These are phyloP conservation scores for Cyberlindnera bimundalis DNA, from an alignment of 805 yeast species.

Conservation along the genomic window DNA sequence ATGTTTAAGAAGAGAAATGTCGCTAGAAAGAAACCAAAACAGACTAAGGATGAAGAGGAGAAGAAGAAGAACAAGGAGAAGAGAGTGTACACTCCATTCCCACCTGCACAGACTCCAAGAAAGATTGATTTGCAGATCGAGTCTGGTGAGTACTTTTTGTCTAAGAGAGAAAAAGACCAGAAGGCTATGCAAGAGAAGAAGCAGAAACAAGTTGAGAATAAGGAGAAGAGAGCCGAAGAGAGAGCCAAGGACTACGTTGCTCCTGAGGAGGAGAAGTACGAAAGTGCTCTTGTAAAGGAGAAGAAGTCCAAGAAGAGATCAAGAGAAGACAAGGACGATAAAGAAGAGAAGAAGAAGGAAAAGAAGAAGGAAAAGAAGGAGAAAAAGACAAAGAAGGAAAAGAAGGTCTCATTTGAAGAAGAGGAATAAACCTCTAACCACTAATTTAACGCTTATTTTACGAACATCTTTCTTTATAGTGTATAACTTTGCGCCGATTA, in stretches of 20 bases:
- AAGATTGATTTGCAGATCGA: constrained; percentile 96
- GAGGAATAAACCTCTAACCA: not conserved
- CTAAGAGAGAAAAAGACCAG: constrained; percentile 74
- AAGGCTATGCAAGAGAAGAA: constrained; percentile 72
- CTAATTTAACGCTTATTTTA: too few species aligned
- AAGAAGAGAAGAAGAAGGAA: constrained; percentile 28
- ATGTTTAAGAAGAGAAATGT: constrained; percentile 95
- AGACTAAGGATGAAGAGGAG: constrained; percentile 47
- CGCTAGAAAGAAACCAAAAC: constrained; percentile 84
- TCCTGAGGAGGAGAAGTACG: constrained; percentile 70
- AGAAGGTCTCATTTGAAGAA: constrained; percentile 29
- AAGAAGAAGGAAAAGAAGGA: constrained; percentile 28
- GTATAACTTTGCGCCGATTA: too few species aligned
- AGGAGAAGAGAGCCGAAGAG: constrained; percentile 61
- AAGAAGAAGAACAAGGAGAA: constrained; percentile 37
- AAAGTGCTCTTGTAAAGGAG: constrained; percentile 35
- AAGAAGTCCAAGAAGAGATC: constrained; percentile 30
- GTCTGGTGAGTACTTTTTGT: constrained; percentile 96
- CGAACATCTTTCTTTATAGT: too few species aligned
- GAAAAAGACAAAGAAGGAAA: constrained; percentile 30
- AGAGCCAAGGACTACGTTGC: constrained; percentile 79
- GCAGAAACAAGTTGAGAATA: constrained; percentile 70
- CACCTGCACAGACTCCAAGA: constrained; percentile 95
- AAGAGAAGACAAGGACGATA: constrained; percentile 29
- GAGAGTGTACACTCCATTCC: constrained; percentile 96